A percentile compares a stretch with the other conserved stretches of the same genome.
Evolutionary conservation across 2,329 filamentous ascomycete species (phyloP).

Genomic region (Diplodia mutila): DNA sequence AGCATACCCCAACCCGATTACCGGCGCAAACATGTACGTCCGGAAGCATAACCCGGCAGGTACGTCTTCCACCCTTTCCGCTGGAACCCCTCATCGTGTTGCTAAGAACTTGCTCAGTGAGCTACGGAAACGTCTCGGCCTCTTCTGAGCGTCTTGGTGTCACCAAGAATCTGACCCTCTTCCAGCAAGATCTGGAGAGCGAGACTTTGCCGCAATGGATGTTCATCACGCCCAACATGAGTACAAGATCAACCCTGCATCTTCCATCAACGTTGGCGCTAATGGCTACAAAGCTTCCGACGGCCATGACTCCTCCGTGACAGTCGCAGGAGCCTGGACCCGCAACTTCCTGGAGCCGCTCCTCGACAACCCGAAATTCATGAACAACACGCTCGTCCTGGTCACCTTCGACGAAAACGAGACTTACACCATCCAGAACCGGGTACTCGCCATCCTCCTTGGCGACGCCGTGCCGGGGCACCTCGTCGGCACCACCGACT

Average conservation of each 20-base stretch:
- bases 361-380: conserved; percentile 70
- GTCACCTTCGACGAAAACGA: conserved; percentile 81
- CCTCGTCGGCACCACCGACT: conserved; percentile 70
- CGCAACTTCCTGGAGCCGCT: conserved; percentile 71
- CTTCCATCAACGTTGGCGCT: conserved; percentile 31
- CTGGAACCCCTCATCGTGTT: conserved; percentile 23
- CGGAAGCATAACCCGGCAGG: conserved; percentile 72
- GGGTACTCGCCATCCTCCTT: conserved; percentile 70
- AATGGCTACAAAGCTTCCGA: conserved; percentile 71
- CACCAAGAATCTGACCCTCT: conserved; percentile 76
- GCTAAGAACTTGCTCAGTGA: conserved; percentile 48
- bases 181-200: conserved; percentile 67
- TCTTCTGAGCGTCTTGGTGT: conserved; percentile 63
- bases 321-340: conserved; percentile 69
- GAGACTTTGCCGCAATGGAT: conserved; percentile 71
- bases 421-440: conserved; percentile 69
- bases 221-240: conserved; percentile 68
- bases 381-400: conserved; percentile 74
- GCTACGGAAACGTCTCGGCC: conserved; percentile 67
- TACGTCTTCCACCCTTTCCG: conserved; percentile 10
- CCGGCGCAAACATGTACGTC: conserved; percentile 73
- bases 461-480: conserved; percentile 71
- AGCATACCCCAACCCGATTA: conserved; percentile 66
- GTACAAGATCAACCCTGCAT: neutral
- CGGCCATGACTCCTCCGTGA: conserved; percentile 74